Percentiles rank a stretch among this genome's conserved stretches.
Evolutionary conservation across 352 stramenopile genomes (phyloP).

Genomic region (Pythium diclinum): DNA sequence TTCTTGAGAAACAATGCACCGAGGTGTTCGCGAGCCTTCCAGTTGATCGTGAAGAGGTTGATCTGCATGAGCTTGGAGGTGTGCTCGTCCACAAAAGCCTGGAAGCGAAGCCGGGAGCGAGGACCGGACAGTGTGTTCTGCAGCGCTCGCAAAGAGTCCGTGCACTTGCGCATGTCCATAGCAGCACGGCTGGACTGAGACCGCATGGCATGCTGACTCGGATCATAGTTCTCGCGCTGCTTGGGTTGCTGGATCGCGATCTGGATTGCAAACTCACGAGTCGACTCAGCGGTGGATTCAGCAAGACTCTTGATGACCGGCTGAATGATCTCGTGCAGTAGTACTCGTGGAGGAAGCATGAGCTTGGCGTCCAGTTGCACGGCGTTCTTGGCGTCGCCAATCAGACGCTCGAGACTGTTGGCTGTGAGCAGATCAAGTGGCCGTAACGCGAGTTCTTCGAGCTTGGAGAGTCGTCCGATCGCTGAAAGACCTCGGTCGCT

Average conservation of each 20-base stretch:
- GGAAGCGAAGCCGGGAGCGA: conserved; percentile 15
- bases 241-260: conserved; percentile 23
- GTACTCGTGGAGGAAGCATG: conserved; percentile 14
- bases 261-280: conserved; percentile 15
- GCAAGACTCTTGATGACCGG: conserved; percentile 12
- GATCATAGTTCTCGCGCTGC: conserved; percentile 14
- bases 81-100: conserved; percentile 19
- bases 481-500: conserved; percentile 7
- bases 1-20: conserved; percentile 14
- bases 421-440: conserved; percentile 9
- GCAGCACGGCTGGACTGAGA: conserved; percentile 3
- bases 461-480: conserved; percentile 9
- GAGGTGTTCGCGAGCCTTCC: conserved; percentile 9
- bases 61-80: conserved; percentile 18
- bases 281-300: background rate
- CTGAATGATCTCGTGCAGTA: conserved; percentile 6
- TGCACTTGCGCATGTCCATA: conserved; percentile 6
- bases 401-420: conserved; percentile 4
- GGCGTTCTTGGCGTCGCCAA: background rate
- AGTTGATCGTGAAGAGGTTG: conserved; percentile 19
- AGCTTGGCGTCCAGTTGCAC: conserved; percentile 21
- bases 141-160: conserved; percentile 12
- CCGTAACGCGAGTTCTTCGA: conserved; percentile 18
- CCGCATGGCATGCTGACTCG: background rate
- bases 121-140: background rate